Conservation (phyloP, 148 eudicot species). For the Fallopia convolvulus region DNA sequence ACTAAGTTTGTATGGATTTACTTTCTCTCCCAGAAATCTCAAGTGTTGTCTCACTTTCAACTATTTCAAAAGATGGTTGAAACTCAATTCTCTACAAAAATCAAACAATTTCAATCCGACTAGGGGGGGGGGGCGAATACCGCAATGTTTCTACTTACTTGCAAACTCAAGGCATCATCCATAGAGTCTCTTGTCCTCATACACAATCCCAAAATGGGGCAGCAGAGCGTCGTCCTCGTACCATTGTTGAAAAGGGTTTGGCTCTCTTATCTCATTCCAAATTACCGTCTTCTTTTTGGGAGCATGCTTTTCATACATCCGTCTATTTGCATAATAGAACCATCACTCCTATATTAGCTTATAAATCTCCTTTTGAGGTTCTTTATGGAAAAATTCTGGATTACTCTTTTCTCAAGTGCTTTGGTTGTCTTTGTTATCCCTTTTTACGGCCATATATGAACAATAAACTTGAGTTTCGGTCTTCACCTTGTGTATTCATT, state of each 20-base stretch:
- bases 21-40: no score
- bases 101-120: no score
- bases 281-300: neutral
- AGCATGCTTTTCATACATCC: neutral
- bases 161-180: neutral
- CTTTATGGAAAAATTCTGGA: neutral
- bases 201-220: neutral
- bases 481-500: neutral
- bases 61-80: no score
- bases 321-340: neutral
- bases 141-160: no score
- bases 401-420: neutral
- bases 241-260: neutral
- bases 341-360: neutral
- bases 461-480: neutral
- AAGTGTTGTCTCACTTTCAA: no score
- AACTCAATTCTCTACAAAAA: no score
- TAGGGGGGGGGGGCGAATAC: no score
- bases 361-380: neutral
- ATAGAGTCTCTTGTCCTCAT: neutral
- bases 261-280: neutral
- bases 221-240: neutral
- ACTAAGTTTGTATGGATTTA: no score
- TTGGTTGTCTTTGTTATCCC: neutral
- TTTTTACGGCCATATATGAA: neutral